Evolutionary conservation across 305 asterid species (phyloP).

Genomic region (Solanum aculeatissimum): DNA sequence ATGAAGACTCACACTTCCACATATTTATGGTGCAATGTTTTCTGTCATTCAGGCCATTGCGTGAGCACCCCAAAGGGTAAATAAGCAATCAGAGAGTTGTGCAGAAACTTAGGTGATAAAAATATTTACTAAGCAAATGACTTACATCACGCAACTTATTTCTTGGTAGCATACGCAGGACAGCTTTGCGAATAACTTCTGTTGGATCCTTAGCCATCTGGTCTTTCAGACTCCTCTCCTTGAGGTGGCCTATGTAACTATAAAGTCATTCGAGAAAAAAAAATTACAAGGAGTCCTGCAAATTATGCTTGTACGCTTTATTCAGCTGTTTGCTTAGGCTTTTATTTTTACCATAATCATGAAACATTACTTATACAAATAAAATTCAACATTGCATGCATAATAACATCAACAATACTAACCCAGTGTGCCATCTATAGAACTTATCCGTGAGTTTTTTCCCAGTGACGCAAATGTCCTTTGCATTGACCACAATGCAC

Average conservation of each 20-base stretch:
- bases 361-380: not conserved
- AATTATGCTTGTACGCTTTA: not conserved
- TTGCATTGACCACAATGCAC: constrained; percentile 82
- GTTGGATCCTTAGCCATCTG: constrained; percentile 97
- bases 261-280: not conserved
- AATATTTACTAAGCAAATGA: not conserved
- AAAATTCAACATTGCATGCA: not conserved
- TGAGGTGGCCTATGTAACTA: constrained; percentile 84
- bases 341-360: not conserved
- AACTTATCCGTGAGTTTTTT: constrained; percentile 87
- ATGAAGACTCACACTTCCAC: not conserved
- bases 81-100: not conserved
- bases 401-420: constrained; percentile 2
- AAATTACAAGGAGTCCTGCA: not conserved
- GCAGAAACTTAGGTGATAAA: not conserved
- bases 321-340: not conserved
- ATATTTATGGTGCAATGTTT: not conserved
- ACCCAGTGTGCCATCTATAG: constrained; percentile 94
- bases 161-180: constrained; percentile 93
- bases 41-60: not conserved
- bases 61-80: not conserved
- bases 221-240: constrained; percentile 91
- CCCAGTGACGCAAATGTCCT: constrained; percentile 76
- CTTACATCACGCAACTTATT: constrained; percentile 93
- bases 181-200: constrained; percentile 94